These are phyloP conservation scores for Collybiopsis luxurians DNA, from an alignment of 768 basidiomycete genomes.

Conservation along the genomic window DNA sequence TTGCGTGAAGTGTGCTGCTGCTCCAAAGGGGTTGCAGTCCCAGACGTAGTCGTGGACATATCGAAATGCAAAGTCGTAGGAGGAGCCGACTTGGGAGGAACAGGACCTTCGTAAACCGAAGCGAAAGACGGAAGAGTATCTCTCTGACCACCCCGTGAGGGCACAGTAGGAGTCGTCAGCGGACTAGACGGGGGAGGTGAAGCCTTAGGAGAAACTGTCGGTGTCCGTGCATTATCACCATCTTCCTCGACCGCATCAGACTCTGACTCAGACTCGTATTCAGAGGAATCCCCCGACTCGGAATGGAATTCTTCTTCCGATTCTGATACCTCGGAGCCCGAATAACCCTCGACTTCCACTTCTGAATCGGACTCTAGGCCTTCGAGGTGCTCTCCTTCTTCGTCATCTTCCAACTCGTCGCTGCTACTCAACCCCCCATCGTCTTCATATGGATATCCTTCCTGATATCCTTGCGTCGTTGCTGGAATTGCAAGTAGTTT, in stretches of 20 bases:
- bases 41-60: too few species aligned
- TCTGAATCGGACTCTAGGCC: conserved; percentile 38
- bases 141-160: background rate
- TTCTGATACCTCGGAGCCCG: conserved; percentile 22
- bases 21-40: background rate
- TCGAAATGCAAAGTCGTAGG: background rate
- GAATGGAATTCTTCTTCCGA: conserved; percentile 9
- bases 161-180: conserved; percentile 28
- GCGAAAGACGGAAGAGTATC: conserved; percentile 17
- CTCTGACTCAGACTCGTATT: conserved; percentile 13
- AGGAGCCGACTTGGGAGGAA: background rate
- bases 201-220: conserved; percentile 5
- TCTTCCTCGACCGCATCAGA: conserved; percentile 21
- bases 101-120: conserved; percentile 13
- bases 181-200: conserved; percentile 1
- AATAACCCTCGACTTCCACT: conserved; percentile 25
- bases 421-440: conserved; percentile 57
- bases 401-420: background rate
- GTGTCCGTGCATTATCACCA: background rate
- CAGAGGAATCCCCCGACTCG: background rate
- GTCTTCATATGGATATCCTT: conserved; percentile 57
- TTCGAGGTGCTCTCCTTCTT: background rate
- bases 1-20: background rate
- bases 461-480: background rate
- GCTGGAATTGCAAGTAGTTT: background rate